A percentile compares a stretch with the other conserved stretches of the same genome.
Evolutionary conservation across 768 basidiomycete genomes (phyloP).

Genomic region (Collybia sp.): DNA sequence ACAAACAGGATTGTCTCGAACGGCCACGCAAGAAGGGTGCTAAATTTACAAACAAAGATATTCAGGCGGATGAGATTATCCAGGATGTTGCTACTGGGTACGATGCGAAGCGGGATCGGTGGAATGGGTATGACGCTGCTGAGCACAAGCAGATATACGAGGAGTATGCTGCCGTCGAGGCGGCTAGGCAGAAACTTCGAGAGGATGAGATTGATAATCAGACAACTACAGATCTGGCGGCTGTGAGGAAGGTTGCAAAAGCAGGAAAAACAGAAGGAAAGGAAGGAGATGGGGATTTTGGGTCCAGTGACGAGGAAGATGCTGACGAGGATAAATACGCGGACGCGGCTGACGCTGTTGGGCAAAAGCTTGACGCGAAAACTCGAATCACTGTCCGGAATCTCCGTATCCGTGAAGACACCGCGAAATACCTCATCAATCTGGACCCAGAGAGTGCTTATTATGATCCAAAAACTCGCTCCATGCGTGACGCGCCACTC

Average conservation of each 20-base stretch:
- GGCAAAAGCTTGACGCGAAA: constrained; percentile 97
- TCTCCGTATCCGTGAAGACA: constrained; percentile 97
- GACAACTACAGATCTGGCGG: constrained; percentile 87
- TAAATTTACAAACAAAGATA: constrained; percentile 85
- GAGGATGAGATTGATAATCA: constrained; percentile 99
- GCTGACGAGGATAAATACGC: constrained; percentile 98
- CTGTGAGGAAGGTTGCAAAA: constrained; percentile 92
- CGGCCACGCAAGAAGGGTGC: constrained; percentile 96
- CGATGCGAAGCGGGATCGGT: constrained; percentile 93
- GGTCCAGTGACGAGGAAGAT: constrained; percentile 93
- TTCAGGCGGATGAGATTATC: constrained; percentile 87
- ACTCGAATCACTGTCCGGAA: constrained; percentile 98
- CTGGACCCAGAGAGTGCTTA: constrained; percentile 93
- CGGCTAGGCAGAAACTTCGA: constrained; percentile 81
- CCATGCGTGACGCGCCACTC: constrained; percentile 95
- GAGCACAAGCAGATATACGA: constrained; percentile 87
- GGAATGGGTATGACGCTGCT: constrained; percentile 95
- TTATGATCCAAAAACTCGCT: constrained; percentile 99
- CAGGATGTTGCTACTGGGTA: constrained; percentile 77
- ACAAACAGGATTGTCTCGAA: constrained; percentile 88
- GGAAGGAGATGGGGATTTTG: constrained; percentile 84
- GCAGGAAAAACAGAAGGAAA: constrained; percentile 73
- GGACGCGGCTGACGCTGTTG: constrained; percentile 95
- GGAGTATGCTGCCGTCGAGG: constrained; percentile 91
- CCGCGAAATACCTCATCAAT: constrained; percentile 97